A percentile compares a stretch with the other conserved stretches of the same genome.
phyloP scores from a whole-genome alignment of 2,329 filamentous ascomycete genomes.

The Didymella sp. region DNA sequence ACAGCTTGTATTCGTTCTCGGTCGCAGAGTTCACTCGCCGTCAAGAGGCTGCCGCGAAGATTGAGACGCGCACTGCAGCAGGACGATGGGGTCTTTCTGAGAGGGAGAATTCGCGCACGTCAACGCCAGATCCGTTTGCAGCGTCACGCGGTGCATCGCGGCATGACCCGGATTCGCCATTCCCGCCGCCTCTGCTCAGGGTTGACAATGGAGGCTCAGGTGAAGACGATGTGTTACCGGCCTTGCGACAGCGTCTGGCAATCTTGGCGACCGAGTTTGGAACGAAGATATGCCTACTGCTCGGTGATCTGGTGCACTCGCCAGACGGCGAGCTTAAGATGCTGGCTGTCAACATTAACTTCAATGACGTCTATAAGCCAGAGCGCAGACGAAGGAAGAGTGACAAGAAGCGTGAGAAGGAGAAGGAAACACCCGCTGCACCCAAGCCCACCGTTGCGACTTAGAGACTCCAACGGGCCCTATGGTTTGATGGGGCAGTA shows the following conservation, averaged over 20 bases:
- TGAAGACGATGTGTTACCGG: slow-evolving; percentile 73
- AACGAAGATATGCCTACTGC: slow-evolving; percentile 75
- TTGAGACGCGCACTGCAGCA: slow-evolving; percentile 69
- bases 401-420: slow-evolving; percentile 39
- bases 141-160: slow-evolving; percentile 32
- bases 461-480: slow-evolving; percentile 13
- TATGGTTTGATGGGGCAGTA: not conserved
- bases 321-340: slow-evolving; percentile 95
- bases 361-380: slow-evolving; percentile 94
- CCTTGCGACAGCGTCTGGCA: slow-evolving; percentile 74
- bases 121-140: slow-evolving; percentile 23
- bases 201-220: slow-evolving; percentile 47
- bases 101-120: slow-evolving; percentile 44
- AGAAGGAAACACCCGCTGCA: slow-evolving; percentile 37
- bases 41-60: slow-evolving; percentile 82
- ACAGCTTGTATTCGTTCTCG: slow-evolving; percentile 92
- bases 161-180: slow-evolving; percentile 52
- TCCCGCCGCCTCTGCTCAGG: slow-evolving; percentile 50
- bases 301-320: slow-evolving; percentile 92
- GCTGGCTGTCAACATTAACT: slow-evolving; percentile 97
- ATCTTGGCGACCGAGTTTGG: slow-evolving; percentile 79
- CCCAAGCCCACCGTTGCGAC: slow-evolving; percentile 6
- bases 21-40: slow-evolving; percentile 91
- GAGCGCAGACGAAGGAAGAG: slow-evolving; percentile 66
- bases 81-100: slow-evolving; percentile 70